These are phyloP conservation scores for Cercospora zeae-maydis DNA, from an alignment of 2,329 filamentous ascomycete species.

Conservation along the genomic window DNA sequence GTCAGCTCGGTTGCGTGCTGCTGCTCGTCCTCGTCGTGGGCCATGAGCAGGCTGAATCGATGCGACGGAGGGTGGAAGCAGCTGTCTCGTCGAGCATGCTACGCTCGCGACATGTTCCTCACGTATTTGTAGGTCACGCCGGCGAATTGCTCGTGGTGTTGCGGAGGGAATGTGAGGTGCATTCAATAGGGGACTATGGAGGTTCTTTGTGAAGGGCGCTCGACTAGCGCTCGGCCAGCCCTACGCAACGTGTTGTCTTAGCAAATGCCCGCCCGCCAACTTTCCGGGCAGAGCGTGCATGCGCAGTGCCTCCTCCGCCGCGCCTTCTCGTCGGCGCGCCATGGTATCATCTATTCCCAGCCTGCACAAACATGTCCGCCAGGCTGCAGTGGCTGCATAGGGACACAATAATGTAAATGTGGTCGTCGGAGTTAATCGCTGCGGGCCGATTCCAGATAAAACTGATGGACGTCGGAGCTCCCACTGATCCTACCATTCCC, in stretches of 20 bases:
- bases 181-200: constrained; percentile 3
- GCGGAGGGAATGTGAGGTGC: neutral
- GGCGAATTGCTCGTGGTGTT: neutral
- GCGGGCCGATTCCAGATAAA: neutral
- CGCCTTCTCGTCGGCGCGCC: neutral
- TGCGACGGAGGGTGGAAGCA: constrained; percentile 8
- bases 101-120: constrained; percentile 6
- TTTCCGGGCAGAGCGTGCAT: neutral
- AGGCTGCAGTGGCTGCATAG: no score
- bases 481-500: constrained; percentile 2
- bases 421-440: neutral
- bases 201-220: constrained; percentile 2
- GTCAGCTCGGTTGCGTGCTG: constrained; percentile 17
- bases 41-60: constrained; percentile 26
- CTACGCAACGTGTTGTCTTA: constrained; percentile 3
- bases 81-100: constrained; percentile 13
- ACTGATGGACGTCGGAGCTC: constrained; percentile 1
- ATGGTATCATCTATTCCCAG: no score
- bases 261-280: neutral
- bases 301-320: neutral
- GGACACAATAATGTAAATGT: neutral
- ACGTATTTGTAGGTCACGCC: neutral
- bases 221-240: constrained; percentile 1
- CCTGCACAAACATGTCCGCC: neutral
- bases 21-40: constrained; percentile 34